Percentiles rank a stretch among this genome's conserved stretches.
These are phyloP conservation scores for Russula ochroleuca DNA, from an alignment of 768 basidiomycete genomes.

Conservation along the genomic window DNA sequence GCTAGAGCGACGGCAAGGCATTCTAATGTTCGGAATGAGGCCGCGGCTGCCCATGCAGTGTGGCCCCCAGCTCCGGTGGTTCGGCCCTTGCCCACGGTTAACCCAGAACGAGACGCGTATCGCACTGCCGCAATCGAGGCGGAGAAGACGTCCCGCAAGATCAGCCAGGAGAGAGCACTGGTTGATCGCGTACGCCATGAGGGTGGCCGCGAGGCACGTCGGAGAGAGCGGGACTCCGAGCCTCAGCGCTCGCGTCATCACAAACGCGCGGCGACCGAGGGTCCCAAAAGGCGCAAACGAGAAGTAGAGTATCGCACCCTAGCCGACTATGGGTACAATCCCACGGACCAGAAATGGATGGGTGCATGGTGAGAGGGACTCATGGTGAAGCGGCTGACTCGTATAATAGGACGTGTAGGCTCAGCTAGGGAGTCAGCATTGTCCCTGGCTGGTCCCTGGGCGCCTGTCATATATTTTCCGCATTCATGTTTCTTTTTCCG, in stretches of 20 bases:
- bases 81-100: background rate
- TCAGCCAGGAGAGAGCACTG: slow-evolving; percentile 7
- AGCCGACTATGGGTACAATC: slow-evolving; percentile 14
- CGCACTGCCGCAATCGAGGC: slow-evolving; percentile 6
- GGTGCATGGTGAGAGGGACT: background rate
- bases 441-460: slow-evolving; percentile 2
- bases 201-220: background rate
- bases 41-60: background rate
- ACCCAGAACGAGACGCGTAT: slow-evolving; percentile 2
- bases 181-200: slow-evolving; percentile 5
- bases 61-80: slow-evolving; percentile 19
- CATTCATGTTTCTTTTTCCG: background rate
- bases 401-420: background rate
- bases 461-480: background rate
- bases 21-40: background rate
- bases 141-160: background rate
- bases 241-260: slow-evolving; percentile 14
- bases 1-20: background rate
- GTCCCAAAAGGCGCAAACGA: slow-evolving; percentile 2
- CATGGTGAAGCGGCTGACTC: background rate
- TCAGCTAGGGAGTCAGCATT: background rate
- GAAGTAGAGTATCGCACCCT: slow-evolving; percentile 16
- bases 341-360: background rate
- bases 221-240: slow-evolving; percentile 5
- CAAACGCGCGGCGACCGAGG: slow-evolving; percentile 18